phyloP scores from a whole-genome alignment of 1,139 yeast species.

The Kurtzmaniella quercitrusa region DNA sequence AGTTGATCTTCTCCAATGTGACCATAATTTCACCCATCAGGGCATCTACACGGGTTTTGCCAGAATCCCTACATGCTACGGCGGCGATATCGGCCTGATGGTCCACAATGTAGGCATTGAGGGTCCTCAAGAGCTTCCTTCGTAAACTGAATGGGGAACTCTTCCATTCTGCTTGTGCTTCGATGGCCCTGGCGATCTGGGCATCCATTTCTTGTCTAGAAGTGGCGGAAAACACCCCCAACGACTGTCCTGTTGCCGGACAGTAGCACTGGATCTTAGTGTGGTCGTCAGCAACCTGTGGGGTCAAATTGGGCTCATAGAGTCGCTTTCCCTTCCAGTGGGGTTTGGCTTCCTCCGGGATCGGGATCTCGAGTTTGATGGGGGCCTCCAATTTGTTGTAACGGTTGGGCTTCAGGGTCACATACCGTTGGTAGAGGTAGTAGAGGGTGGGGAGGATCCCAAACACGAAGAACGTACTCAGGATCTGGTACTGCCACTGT shows the following conservation, averaged over 20 bases:
- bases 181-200: slow-evolving; percentile 49
- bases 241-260: slow-evolving; percentile 90
- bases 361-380: slow-evolving; percentile 48
- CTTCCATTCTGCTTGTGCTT: slow-evolving; percentile 62
- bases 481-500: slow-evolving; percentile 48
- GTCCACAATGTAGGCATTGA: slow-evolving; percentile 65
- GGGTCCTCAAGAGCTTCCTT: slow-evolving; percentile 64
- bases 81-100: slow-evolving; percentile 86
- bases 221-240: slow-evolving; percentile 68
- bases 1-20: slow-evolving; percentile 83
- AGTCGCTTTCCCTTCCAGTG: slow-evolving; percentile 91
- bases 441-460: slow-evolving; percentile 37
- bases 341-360: slow-evolving; percentile 82
- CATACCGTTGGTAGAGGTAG: slow-evolving; percentile 35
- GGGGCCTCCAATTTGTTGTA: slow-evolving; percentile 45
- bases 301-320: slow-evolving; percentile 49
- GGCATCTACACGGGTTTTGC: slow-evolving; percentile 93
- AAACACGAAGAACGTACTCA: slow-evolving; percentile 42
- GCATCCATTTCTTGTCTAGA: slow-evolving; percentile 65
- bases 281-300: slow-evolving; percentile 56
- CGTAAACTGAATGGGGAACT: slow-evolving; percentile 51
- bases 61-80: slow-evolving; percentile 93
- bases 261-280: slow-evolving; percentile 76
- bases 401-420: slow-evolving; percentile 36
- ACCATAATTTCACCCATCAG: slow-evolving; percentile 95